Conservation (phyloP, 1,139 yeast species). For the Suhomyces maxii region DNA sequence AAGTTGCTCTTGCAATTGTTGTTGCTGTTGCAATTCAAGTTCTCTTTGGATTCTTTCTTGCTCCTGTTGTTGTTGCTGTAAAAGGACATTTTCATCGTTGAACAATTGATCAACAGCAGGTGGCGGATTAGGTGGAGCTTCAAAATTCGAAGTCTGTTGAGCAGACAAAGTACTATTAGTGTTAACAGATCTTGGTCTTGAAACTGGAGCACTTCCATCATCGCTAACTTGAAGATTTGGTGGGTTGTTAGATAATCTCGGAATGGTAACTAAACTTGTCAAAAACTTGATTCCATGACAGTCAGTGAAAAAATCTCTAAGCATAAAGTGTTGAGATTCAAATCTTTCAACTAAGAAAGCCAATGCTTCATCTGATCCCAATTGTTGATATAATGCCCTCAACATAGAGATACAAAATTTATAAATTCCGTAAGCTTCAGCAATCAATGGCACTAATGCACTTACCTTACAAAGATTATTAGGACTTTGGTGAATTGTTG, state of each 20-base stretch:
- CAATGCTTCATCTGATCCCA: conserved; percentile 77
- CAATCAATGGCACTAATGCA: conserved; percentile 85
- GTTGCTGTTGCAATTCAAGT: conserved; percentile 45
- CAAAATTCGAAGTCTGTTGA: conserved; percentile 34
- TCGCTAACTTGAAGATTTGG: conserved; percentile 61
- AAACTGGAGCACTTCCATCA: conserved; percentile 26
- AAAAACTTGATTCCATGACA: conserved; percentile 83
- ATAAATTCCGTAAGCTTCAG: conserved; percentile 94
- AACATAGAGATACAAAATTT: conserved; percentile 88
- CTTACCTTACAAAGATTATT: conserved; percentile 81
- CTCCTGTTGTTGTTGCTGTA: conserved; percentile 55
- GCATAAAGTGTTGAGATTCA: conserved; percentile 73
- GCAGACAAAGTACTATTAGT: conserved; percentile 29
- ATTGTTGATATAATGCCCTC: conserved; percentile 78
- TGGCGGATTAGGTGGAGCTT: conserved; percentile 26
- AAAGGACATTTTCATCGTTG: conserved; percentile 50
- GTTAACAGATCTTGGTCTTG: conserved; percentile 43
- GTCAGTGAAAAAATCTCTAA: conserved; percentile 86
- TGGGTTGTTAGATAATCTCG: conserved; percentile 65
- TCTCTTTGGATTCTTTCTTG: conserved; percentile 71
- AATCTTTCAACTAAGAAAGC: conserved; percentile 73
- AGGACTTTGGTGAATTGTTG: conserved; percentile 65
- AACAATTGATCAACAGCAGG: conserved; percentile 45
- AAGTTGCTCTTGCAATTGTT: conserved; percentile 47
- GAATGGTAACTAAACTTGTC: conserved; percentile 82